Evolutionary conservation across 2,329 filamentous ascomycete species (phyloP).

Genomic region (Diaporthe ilicicola): DNA sequence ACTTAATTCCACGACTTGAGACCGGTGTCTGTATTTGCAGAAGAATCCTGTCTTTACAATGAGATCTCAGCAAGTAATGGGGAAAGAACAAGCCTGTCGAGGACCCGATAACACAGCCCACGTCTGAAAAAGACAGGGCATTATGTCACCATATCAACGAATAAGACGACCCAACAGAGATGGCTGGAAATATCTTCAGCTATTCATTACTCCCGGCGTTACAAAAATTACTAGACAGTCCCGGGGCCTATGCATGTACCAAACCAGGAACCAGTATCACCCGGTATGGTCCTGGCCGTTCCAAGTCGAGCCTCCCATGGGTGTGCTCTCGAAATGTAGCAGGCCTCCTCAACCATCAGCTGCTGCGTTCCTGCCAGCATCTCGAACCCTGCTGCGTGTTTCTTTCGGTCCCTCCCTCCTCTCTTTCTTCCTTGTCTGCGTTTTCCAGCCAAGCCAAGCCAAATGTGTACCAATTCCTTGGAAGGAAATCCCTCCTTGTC

Average conservation of each 20-base stretch:
- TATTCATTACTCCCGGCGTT: constrained; percentile 14
- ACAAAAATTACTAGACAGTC: constrained; percentile 13
- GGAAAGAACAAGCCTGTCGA: no score
- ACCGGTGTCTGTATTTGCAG: no score
- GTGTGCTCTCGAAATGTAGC: background rate
- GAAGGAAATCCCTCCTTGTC: background rate
- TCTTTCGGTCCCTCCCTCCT: background rate
- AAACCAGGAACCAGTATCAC: background rate
- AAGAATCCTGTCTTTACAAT: no score
- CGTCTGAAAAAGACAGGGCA: no score
- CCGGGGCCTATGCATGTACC: background rate
- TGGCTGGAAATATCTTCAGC: background rate
- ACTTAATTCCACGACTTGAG: no score
- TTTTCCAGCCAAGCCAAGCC: constrained; percentile 10
- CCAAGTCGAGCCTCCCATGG: background rate
- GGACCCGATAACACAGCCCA: no score
- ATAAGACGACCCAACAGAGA: background rate
- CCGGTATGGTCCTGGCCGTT: background rate
- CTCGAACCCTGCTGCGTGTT: background rate
- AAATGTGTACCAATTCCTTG: background rate
- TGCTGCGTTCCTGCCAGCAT: background rate
- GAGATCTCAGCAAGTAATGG: no score
- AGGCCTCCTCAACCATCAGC: background rate
- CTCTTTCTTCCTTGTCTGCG: background rate
- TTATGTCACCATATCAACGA: no score